Base-by-base conservation (phyloP, 2,329 filamentous ascomycete species). In the Botrytis byssoidea region DNA sequence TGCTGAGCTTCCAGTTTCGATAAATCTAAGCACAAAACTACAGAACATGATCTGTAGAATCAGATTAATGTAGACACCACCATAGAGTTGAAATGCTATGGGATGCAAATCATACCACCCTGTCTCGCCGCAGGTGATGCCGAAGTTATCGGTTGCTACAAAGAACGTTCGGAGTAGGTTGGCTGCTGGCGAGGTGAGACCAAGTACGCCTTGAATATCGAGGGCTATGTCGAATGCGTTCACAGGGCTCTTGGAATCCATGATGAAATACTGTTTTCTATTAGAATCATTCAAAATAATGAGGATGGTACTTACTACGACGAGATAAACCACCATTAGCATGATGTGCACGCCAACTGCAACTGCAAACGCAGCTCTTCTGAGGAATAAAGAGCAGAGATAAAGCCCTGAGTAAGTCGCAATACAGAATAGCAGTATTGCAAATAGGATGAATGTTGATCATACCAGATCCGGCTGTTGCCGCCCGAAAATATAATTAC, bases 121-220 rank as follows among this genome's bases (percentile, higher is more conserved):
- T 75, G 72, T 73, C 70, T 37, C 76, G 2, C 78, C 77, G 73
- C 78, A 80, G 3, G 79, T 75, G 46, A 79, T 68, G 14, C 75
- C 77, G 46, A 77, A 79, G 37, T 59, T 66, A 60, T 79, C 78
- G 20, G 59, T 66, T 35, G 87, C 83, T 2, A 90, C 81, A 65
- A 91, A 86, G 37, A 92, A 80, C 2, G 87, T 84, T 74, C 89
- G 84, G 18, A 88, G 82, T 4, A 92, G 81, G 75, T 88, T 91
- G 6, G 86, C 88, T 22, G 87, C 83, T 0, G 90, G 55, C 29
- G 55, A 59, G 29, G 29, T 59, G 55, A 59, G 55, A 59, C 55
- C 55, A 35, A 59, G 55, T 32, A 35, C 16, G 18, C 55, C 55
- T 59, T 59, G 29, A 59, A 59, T 59, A 32, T 35, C 29, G 7